These are phyloP conservation scores for Populus alba DNA, from an alignment of 345 rosid genomes.

Conservation along the genomic window DNA sequence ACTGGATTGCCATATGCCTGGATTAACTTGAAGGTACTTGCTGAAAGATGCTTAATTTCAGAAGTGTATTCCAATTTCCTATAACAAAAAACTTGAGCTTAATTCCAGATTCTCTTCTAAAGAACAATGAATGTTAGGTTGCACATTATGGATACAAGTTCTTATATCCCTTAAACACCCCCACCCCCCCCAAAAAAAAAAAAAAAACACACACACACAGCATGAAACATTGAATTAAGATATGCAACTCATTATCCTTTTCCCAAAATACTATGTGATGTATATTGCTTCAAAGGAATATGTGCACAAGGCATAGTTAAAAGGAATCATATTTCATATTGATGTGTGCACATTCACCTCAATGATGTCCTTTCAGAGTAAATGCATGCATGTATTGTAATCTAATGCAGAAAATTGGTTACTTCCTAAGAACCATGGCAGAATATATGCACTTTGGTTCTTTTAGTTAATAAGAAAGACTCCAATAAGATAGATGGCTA, in stretches of 20 bases:
- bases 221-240: neutral
- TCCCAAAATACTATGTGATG: neutral
- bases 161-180: neutral
- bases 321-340: neutral
- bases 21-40: conserved; percentile 85
- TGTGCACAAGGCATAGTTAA: neutral
- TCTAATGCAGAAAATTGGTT: neutral
- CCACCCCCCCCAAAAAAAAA: neutral
- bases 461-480: neutral
- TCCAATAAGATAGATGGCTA: neutral
- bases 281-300: neutral
- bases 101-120: neutral
- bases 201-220: neutral
- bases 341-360: neutral
- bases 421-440: neutral
- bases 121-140: neutral
- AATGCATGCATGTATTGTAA: neutral
- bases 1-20: conserved; percentile 94
- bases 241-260: neutral
- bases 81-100: neutral
- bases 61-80: neutral
- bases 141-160: neutral
- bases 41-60: conserved; percentile 11
- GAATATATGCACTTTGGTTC: neutral
- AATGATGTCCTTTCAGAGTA: neutral